Base-by-base conservation (phyloP, 352 stramenopile species). In the Pythium guiyangense region DNA sequence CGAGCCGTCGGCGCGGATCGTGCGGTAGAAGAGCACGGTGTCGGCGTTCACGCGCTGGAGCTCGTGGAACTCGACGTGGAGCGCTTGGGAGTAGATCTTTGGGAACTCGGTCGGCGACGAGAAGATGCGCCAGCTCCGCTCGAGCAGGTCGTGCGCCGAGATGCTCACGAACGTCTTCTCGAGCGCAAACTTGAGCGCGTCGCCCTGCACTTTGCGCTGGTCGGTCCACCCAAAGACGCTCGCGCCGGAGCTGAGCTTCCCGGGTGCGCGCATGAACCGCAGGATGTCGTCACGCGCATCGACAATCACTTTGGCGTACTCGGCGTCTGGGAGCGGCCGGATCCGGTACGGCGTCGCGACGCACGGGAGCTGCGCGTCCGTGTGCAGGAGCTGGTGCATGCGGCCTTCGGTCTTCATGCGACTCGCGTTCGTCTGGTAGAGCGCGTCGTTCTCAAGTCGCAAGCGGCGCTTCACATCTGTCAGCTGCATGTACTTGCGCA, bases 181-280 rank as follows among this genome's bases (percentile, higher is more conserved):
- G 8, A 90, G 62, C 25, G 76, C 74, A 35, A 90, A 90, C 53
- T 86, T 84, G 40, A 86, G 57, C 22, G 69, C 67, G 4, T 64
- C 52, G 12, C 63, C 72, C 2, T 56, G 54, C 27, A 86, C 45
- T 29, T 90, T 72, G 34, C 79, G 76, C 61, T 86, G 66, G 43
- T 88, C 77, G 15, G 71, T 83, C 79, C 79, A 90, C 4, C 79
- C 79, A 50, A 90, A 71, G 17, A 90, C 73, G 3, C 67, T 50
- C 20, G 67, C 67, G 0, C 79, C 73, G 0, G 70, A 74, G 46
- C 72, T 86, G 2, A 79, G 63, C 56, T 83, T 89, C 17, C 73
- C 50, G 0, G 67, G 60, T 12, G 63, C 70, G 48, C 71, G 56
- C 10, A 60, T 69, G 49, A 89, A 86, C 37, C 61, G 54, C 17